These are phyloP conservation scores for Clavariopsis aquatica DNA, from an alignment of 495 filamentous ascomycete species.

Conservation along the genomic window DNA sequence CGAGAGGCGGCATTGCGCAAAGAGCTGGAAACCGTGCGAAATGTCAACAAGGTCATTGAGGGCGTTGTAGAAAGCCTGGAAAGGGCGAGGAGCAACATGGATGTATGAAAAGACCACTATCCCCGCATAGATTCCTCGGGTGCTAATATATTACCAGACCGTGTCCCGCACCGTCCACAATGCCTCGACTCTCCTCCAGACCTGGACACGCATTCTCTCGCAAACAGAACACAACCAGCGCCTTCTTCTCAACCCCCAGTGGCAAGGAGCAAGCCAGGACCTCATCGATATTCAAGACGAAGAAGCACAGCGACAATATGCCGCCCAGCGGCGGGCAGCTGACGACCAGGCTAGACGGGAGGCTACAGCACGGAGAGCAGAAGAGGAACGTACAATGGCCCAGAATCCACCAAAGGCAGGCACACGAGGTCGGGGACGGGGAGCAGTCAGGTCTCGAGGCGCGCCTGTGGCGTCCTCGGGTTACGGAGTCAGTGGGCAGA, in stretches of 20 bases:
- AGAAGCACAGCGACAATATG: slow-evolving; percentile 65
- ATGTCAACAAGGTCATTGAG: slow-evolving; percentile 85
- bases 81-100: slow-evolving; percentile 86
- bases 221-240: slow-evolving; percentile 98
- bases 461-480: slow-evolving; percentile 16
- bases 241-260: slow-evolving; percentile 80
- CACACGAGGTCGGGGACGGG: slow-evolving; percentile 43
- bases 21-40: slow-evolving; percentile 79
- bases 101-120: slow-evolving; percentile 55
- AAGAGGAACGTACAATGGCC: slow-evolving; percentile 62
- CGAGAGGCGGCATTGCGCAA: slow-evolving; percentile 71
- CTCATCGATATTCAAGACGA: slow-evolving; percentile 81
- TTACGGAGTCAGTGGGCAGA: slow-evolving; percentile 29
- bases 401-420: slow-evolving; percentile 51
- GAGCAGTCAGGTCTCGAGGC: slow-evolving; percentile 34
- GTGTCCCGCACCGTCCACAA: slow-evolving; percentile 82
- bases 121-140: background rate
- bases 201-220: slow-evolving; percentile 92
- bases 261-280: slow-evolving; percentile 87
- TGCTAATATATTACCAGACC: slow-evolving; percentile 55
- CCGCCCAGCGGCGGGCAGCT: slow-evolving; percentile 68
- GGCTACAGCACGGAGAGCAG: slow-evolving; percentile 66
- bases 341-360: slow-evolving; percentile 76
- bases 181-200: slow-evolving; percentile 90
- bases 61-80: slow-evolving; percentile 76